A percentile compares a stretch with the other conserved stretches of the same genome.
Evolutionary conservation across 352 stramenopile genomes (phyloP).

Genomic region (Pythium brachiatum): DNA sequence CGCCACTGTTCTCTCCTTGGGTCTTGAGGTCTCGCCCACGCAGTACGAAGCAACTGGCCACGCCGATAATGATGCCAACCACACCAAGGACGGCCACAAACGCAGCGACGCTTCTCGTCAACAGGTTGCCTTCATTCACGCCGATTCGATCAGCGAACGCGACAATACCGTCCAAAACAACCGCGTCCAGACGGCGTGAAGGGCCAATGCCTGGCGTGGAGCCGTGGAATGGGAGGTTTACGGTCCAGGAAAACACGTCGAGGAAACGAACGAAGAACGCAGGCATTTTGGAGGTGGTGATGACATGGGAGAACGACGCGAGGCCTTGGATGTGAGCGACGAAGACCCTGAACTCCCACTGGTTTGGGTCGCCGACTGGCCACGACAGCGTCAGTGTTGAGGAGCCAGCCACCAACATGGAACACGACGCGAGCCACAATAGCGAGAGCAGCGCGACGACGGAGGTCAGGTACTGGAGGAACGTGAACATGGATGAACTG

Average conservation of each 20-base stretch:
- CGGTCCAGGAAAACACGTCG: slow-evolving; percentile 27
- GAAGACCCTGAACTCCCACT: slow-evolving; percentile 26
- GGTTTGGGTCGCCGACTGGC: slow-evolving; percentile 14
- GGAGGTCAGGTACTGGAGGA: neutral
- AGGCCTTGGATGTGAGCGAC: slow-evolving; percentile 26
- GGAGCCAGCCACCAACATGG: neutral
- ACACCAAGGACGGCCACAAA: slow-evolving; percentile 20
- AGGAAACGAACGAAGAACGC: slow-evolving; percentile 11
- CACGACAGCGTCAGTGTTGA: neutral
- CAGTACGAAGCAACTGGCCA: neutral
- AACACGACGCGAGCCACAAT: neutral
- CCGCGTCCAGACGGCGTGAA: slow-evolving; percentile 5
- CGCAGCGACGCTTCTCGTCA: neutral
- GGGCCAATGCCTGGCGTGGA: neutral
- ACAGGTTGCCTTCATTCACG: slow-evolving; percentile 8
- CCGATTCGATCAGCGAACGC: slow-evolving; percentile 22
- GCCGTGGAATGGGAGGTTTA: slow-evolving; percentile 14
- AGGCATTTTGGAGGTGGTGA: neutral
- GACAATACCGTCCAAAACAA: slow-evolving; percentile 16
- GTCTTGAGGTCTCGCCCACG: neutral
- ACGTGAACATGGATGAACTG: neutral
- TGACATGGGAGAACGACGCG: slow-evolving; percentile 11
- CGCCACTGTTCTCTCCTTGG: neutral
- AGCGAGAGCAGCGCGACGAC: neutral
- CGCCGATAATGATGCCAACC: slow-evolving; percentile 7